Evolutionary conservation across 208 protist species (phyloP), one percentile per base, ranked within the genome.

Genomic region (Balamuthia mandrillaris): DNA sequence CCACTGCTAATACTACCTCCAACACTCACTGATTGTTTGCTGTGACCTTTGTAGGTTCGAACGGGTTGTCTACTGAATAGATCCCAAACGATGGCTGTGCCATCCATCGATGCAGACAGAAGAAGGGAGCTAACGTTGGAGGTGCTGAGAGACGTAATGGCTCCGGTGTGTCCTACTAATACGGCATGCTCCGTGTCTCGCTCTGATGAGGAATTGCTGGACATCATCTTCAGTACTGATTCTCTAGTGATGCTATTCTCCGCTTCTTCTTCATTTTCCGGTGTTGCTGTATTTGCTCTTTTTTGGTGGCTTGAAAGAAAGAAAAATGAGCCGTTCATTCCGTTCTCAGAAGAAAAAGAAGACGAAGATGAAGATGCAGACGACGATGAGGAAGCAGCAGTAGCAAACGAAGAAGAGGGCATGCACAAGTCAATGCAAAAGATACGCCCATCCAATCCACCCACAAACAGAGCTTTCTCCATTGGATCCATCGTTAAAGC

Each of bases 41-140:
- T 66, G 44, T 37, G 37, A 0, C 75, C 75, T 27, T 82, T 82
- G 75, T 82, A 66, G 21, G 75, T 66, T 33, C 75, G 47, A 12
- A 82, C 42, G 24, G 66, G 52, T 31, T 82, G 75, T 35, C 52
- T 33, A n/a, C 75, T 82, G 54, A n/a, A 24, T 37, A 82, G 37
- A 66, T 82, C 75, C 75, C 75, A 82, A 33, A 82, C 49, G 52
- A 52, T 82, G 3, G 75, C 75, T 21, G 75, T 82, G 42, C 75
- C 75, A 37, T 82, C 75, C 16, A 56, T 37, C 6, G 75, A 82
- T 12, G 24, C 56, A 6, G 75, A 82, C 6, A 82, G 75, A 5
- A 82, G 18, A 1, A 82, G 14, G 27, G 9, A 66, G 21, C 75
- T 54, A 39, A 66, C 75, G 12, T 66, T 33, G n/a, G 75, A 52